Evolutionary conservation across 805 yeast genomes (phyloP), one percentile per base, ranked within the genome.

Genomic region (Zygoascus bituminiphila): DNA sequence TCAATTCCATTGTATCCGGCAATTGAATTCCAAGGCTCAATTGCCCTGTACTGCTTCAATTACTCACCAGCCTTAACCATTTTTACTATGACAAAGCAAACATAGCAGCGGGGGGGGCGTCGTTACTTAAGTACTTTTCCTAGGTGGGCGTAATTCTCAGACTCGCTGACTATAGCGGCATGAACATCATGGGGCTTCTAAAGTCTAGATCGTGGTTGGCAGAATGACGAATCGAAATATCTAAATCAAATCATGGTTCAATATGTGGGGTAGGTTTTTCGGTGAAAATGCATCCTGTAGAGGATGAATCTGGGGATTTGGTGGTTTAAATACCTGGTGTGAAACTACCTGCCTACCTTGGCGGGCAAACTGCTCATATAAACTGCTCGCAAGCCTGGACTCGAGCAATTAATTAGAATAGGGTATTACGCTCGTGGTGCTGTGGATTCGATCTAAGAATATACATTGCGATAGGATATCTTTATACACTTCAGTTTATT

Each of bases 11-110:
- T 22, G 17, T 33, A 44, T 19, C 40, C 33, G n/a, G 22, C 29
- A 20, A 17, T 20, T 21, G 15, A n/a, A 26, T 36, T 17, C n/a
- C n/a, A n/a, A n/a, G n/a, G n/a, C n/a, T n/a, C n/a, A n/a, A 4
- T 12, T 29, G 10, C 10, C n/a, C 33, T 6, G 33, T 29, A 12
- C n/a, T 29, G 33, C 9, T 10, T 12, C 31, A 8, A n/a, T 31
- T 20, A 76, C 81, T 57, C 75, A 77, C 82, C 81, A 64, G 82
- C 82, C 69, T 77, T 77, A 56, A 78, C 82, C 82, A 78, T 78
- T 36, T 19, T 12, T 36, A 19, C 15, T 29, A 29, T 29, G 33
- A 29, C 33, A 29, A 29, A 29, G 33, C 33, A 29, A 29, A 29
- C 33, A n/a, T 29, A 29, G 9, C 33, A 29, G 9, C 15, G 33